A percentile compares a stretch with the other conserved stretches of the same genome.
These are phyloP conservation scores for Chlamydomonas incerta DNA, from an alignment of 139 green algal genomes.

Conservation along the genomic window DNA sequence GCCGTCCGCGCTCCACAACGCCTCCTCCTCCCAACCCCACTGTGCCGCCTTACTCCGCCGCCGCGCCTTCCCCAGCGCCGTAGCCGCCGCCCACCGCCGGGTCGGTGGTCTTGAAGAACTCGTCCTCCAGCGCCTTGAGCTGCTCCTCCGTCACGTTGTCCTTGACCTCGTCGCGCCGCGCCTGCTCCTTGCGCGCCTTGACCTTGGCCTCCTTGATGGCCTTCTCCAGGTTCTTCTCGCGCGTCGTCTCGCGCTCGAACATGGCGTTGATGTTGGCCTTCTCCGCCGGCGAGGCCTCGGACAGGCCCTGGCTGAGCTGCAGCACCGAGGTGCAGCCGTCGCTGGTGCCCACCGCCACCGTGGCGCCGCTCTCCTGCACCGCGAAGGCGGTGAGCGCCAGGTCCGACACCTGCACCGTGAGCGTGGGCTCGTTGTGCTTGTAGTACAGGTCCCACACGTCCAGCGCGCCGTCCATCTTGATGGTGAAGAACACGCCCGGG, in stretches of 20 bases:
- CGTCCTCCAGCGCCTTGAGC: constrained; percentile 68
- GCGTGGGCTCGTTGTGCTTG: constrained; percentile 90
- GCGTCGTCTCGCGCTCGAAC: constrained; percentile 74
- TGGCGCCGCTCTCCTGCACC: constrained; percentile 71
- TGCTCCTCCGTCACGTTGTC: constrained; percentile 76
- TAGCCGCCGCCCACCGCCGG: neutral
- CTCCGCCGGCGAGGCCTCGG: constrained; percentile 84
- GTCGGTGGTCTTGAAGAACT: constrained; percentile 59
- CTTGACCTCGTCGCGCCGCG: constrained; percentile 68
- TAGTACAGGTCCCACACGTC: constrained; percentile 94
- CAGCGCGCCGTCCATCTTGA: constrained; percentile 83
- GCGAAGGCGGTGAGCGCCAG: constrained; percentile 76
- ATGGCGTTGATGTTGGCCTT: constrained; percentile 81
- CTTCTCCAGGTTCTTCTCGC: constrained; percentile 95
- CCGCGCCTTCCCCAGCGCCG: neutral
- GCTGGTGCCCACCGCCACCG: constrained; percentile 75
- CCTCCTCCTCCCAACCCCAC: neutral
- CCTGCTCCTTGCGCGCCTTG: constrained; percentile 81
- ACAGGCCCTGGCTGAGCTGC: constrained; percentile 79
- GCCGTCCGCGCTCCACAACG: too few relatives aligned
- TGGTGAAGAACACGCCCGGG: constrained; percentile 90
- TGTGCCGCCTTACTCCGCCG: neutral
- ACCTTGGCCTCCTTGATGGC: constrained; percentile 89
- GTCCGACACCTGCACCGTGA: constrained; percentile 81
- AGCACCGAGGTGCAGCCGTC: constrained; percentile 83